phyloP scores from a whole-genome alignment of 148 eudicot genomes.

The Fallopia convolvulus region DNA sequence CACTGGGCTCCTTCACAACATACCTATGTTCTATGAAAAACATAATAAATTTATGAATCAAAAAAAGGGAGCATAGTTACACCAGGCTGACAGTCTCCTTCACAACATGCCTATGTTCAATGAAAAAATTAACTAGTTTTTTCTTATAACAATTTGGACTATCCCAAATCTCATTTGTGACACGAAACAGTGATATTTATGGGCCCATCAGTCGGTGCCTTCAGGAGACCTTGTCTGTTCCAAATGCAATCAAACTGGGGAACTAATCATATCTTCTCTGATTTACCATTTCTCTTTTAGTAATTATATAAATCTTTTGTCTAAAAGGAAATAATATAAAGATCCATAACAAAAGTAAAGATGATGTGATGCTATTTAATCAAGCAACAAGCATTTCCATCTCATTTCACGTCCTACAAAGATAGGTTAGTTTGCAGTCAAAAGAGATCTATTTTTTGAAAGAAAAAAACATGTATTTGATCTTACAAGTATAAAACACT shows the following conservation, averaged over 20 bases:
- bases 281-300: not conserved
- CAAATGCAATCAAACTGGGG: constrained; percentile 12
- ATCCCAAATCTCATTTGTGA: not conserved
- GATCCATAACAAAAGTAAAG: not conserved
- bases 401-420: not conserved
- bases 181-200: not conserved
- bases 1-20: not conserved
- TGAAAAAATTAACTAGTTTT: not conserved
- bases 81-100: not conserved
- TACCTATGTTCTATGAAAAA: not conserved
- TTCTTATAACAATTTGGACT: not conserved
- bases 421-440: not conserved
- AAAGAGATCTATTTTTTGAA: not conserved
- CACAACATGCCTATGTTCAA: not conserved
- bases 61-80: not conserved
- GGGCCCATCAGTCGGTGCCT: not conserved
- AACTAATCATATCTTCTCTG: not conserved
- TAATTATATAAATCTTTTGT: not conserved
- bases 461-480: too few species aligned
- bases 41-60: not conserved
- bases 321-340: not conserved
- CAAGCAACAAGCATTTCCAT: not conserved
- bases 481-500: too few species aligned
- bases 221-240: not conserved
- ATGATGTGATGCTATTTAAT: not conserved